Base-by-base conservation (phyloP, 1,139 yeast species). In the Yamadazyma siamensis region DNA sequence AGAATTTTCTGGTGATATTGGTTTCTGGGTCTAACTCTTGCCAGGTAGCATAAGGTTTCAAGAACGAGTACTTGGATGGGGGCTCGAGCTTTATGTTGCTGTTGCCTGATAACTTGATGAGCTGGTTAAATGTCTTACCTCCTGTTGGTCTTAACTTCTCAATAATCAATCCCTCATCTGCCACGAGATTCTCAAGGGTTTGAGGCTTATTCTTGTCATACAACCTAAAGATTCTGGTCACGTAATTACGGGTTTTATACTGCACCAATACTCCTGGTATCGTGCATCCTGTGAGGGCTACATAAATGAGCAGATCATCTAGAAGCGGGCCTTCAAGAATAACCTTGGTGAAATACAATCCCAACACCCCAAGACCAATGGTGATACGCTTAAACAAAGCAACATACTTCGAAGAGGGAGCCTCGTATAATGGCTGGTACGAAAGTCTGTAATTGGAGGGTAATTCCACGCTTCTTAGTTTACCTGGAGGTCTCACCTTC, bases 101-200 rank as follows among this genome's bases (percentile, higher is more conserved):
- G 41, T 66, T 65, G 25, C 65, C 70, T 17, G 72, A 50, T 2
- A 83, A 65, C 22, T 59, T 60, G 28, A 83, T 63, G 20, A 80
- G 61, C 32, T 78, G 75, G 44, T 81, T 81, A 54, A 71, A 78
- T 3, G 82, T 73, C 23, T 72, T 73, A 31, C 83, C 71, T 0
- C 95, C 95, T 9, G 82, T 73, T 45, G 73, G 54, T 15, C 76
- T 73, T 36, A 85, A 64, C 51, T 81, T 81, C 50, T 84, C 91
- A 35, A 82, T 57, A n/a, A 84, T 65, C 35, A 85, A 56, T 11
- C 72, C 68, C 49, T 85, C 94, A 50, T 83, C 78, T 6, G 55
- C 49, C 9, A 71, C 59, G 44, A 85, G 61, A 46, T 71, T 74
- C 29, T 79, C 84, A 36, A 77, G 61, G 0, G 85, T 79, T 50